Percentiles rank a stretch among this genome's conserved stretches.
Evolutionary conservation across 495 filamentous ascomycete species (phyloP).

Genomic region (Annulohypoxylon stygium): DNA sequence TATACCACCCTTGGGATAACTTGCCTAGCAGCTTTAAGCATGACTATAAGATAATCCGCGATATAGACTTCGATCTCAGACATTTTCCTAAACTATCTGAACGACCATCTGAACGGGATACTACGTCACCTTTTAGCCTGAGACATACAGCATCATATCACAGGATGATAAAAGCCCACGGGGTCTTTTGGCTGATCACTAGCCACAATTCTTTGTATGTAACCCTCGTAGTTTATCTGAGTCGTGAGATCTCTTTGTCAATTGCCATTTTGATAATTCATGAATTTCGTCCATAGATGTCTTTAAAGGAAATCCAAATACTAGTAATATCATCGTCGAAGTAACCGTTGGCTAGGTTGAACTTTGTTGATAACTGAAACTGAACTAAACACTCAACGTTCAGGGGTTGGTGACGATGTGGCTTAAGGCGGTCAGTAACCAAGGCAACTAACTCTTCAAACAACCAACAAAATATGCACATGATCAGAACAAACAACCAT

Average conservation of each 20-base stretch:
- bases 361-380: background rate
- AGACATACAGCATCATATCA: constrained; percentile 8
- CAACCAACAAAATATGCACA: background rate
- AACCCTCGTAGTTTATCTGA: background rate
- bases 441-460: background rate
- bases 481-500: background rate
- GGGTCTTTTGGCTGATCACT: background rate
- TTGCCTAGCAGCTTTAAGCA: background rate
- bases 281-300: background rate
- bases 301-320: background rate
- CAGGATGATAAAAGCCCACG: constrained; percentile 2
- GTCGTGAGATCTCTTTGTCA: background rate
- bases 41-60: background rate
- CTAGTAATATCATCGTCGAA: background rate
- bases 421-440: background rate
- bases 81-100: background rate
- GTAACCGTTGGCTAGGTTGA: background rate
- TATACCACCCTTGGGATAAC: constrained; percentile 2
- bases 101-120: background rate
- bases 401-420: background rate
- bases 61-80: constrained; percentile 14
- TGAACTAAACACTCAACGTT: background rate
- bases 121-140: background rate
- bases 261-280: background rate
- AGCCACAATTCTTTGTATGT: constrained; percentile 1